Evolutionary conservation across 2,329 filamentous ascomycete species (phyloP), one percentile per base, ranked within the genome.

Genomic region (Paecilomyces dactylethromorphus): DNA sequence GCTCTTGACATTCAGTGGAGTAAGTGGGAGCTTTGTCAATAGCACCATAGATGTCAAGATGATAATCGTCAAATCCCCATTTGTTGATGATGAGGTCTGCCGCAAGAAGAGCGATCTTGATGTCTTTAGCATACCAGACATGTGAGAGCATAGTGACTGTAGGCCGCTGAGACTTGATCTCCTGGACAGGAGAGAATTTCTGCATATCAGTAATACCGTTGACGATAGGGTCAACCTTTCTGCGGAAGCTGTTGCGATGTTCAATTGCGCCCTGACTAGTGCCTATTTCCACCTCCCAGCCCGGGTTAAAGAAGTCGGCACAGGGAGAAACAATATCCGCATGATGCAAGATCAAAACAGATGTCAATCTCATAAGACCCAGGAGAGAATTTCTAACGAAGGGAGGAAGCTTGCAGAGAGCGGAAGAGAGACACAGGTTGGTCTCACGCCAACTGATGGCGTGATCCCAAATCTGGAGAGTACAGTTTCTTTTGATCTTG

Each of bases 141-240:
- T 87, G 84, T 22, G 84, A 87, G 55, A 87, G 69, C 85, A 87
- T 87, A 26, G 84, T 84, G 2, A 86, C 84, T 0, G 85, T 87
- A 2, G 85, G 85, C 22, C 77, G 78, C 59, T 81, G 77, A 0
- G 84, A 82, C 56, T 81, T 81, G 64, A 86, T 84, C 57, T 84
- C 79, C 53, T 83, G 80, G 21, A 87, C 81, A 0, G 85, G 84
- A 33, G 81, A 72, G 67, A 87, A 87, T 59, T 82, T 82, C 54
- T 84, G 82, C 82, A 85, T 86, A 66, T 87, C 82, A 54, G 81
- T 81, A 62, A 87, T 86, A 55, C 84, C 84, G 65, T 87, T 87
- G 62, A 87, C 84, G 35, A 87, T 83, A 1, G 85, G 84, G 62
- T 87, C 84, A 51, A 87, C 82, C 66, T 86, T 86, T 56, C 83